Evolutionary conservation across 768 basidiomycete genomes (phyloP), one percentile per base, ranked within the genome.

Genomic region (Pleurotus cornucopiae): DNA sequence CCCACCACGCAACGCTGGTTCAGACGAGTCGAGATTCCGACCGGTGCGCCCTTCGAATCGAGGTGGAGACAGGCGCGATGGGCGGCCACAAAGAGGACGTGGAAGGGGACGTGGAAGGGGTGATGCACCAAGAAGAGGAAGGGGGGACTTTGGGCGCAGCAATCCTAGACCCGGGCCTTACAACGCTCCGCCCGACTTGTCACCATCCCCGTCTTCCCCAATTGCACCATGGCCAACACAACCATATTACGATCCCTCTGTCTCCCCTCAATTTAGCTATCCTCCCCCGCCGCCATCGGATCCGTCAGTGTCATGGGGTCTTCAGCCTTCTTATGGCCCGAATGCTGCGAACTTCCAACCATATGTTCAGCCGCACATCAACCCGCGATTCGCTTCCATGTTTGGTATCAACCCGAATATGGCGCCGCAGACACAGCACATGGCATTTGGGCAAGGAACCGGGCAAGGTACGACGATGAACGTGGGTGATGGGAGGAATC

Each of bases 301-400:
- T 55, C 61, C 58, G 18, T 63, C 56, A 26, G 60, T 62, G 5
- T 25, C 45, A 16, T 52, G 60, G 40, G 44, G 54, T 11, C 65
- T 60, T 41, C 58, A 67, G 39, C 57, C 62, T 58, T 58, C 56
- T 3, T 67, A 64, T 39, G 20, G 4, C 45, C 58, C 53, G 55
- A 60, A 61, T 12, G 38, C 23, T 54, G 62, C 44, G 61, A 59
- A 37, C 23, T 30, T 41, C 7, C 60, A 63, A 55, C 57, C 62
- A 65, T 75, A 64, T 43, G 74, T 90, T n/a, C 88, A 90, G 60
- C 90, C 90, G 5, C 90, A 92, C 63, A 91, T 92, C 57, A 91
- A 92, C 62, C 90, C 90, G 6, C 79, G 85, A 9, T 91, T 92
- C 68, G 87, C 88, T 12, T 79, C 81, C 30, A 71, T 72, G 25